Conservation (phyloP, 768 basidiomycete genomes). For the Leccinum incarnatum region DNA sequence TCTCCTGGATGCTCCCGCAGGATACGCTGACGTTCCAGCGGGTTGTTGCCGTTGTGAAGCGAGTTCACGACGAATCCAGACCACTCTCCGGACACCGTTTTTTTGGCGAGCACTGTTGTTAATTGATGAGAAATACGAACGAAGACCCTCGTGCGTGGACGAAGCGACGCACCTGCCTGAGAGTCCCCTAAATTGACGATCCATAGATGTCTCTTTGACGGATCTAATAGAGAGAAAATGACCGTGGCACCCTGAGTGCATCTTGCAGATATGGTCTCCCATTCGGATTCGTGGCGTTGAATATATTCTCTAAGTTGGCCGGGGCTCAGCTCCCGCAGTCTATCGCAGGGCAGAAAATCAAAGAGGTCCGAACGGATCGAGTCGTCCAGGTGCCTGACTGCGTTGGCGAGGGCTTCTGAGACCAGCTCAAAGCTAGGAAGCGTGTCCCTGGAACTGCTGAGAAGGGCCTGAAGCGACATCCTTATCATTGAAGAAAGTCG, state of each 20-base stretch:
- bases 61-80: conserved; percentile 22
- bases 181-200: conserved; percentile 36
- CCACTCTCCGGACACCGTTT: conserved; percentile 20
- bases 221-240: conserved; percentile 32
- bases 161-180: conserved; percentile 28
- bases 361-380: conserved; percentile 43
- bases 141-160: background rate
- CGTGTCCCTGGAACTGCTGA: conserved; percentile 24
- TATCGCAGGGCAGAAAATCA: conserved; percentile 40
- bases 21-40: conserved; percentile 27
- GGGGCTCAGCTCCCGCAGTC: conserved; percentile 36
- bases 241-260: conserved; percentile 35
- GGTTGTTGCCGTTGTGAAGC: conserved; percentile 32
- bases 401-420: conserved; percentile 38
- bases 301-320: conserved; percentile 40
- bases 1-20: conserved; percentile 32
- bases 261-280: conserved; percentile 33
- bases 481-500: conserved; percentile 42
- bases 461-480: conserved; percentile 36
- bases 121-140: conserved; percentile 2
- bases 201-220: conserved; percentile 30
- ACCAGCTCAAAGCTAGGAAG: conserved; percentile 32
- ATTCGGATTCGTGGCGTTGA: conserved; percentile 34
- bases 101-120: conserved; percentile 22
- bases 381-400: conserved; percentile 42